Conservation (phyloP, 257 asterid species). For the Misopates orontium region DNA sequence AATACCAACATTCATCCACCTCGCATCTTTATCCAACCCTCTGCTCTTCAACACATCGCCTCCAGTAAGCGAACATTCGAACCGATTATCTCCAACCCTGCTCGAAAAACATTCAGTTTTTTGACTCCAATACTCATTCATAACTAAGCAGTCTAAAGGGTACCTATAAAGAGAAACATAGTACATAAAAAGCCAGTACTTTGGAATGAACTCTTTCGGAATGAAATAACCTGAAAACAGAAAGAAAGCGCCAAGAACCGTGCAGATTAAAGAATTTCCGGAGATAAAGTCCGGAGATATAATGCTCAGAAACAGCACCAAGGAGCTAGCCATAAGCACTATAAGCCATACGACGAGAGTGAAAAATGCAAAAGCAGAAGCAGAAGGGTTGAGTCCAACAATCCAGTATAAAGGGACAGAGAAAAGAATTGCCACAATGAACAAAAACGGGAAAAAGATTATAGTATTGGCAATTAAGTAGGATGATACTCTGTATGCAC, state of each 20-base stretch:
- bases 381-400: slow-evolving; percentile 73
- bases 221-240: slow-evolving; percentile 88
- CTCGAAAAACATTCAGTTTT: slow-evolving; percentile 61
- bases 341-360: slow-evolving; percentile 70
- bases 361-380: slow-evolving; percentile 66
- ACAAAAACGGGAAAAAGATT: slow-evolving; percentile 70
- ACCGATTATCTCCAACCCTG: slow-evolving; percentile 23
- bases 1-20: slow-evolving; percentile 74
- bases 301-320: slow-evolving; percentile 76
- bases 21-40: slow-evolving; percentile 64
- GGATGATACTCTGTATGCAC: slow-evolving; percentile 72
- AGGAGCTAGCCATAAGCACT: slow-evolving; percentile 84
- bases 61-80: slow-evolving; percentile 68
- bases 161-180: slow-evolving; percentile 83
- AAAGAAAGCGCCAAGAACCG: slow-evolving; percentile 84
- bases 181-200: slow-evolving; percentile 86
- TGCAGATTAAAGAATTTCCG: slow-evolving; percentile 75
- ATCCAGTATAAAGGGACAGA: slow-evolving; percentile 84
- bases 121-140: slow-evolving; percentile 76
- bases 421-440: slow-evolving; percentile 68
- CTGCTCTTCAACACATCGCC: slow-evolving; percentile 71
- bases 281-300: slow-evolving; percentile 84
- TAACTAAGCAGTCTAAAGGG: slow-evolving; percentile 69
- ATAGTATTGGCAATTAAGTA: slow-evolving; percentile 77
- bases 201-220: slow-evolving; percentile 76